These are phyloP conservation scores for Syzygium oleosum DNA, from an alignment of 345 rosid species.

Conservation along the genomic window DNA sequence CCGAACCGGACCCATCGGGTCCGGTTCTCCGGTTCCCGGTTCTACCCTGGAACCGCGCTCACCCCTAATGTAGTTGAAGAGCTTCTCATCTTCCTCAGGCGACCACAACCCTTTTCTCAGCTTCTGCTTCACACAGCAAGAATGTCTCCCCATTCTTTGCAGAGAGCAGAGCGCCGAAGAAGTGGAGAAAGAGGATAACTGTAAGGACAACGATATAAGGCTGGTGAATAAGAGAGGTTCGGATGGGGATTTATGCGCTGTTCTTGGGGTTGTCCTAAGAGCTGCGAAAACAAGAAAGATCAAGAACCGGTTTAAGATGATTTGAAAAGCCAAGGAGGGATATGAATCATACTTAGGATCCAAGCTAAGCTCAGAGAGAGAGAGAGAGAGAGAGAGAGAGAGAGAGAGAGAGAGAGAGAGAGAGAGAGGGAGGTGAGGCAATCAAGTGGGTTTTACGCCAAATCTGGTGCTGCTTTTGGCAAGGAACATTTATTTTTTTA, in stretches of 20 bases:
- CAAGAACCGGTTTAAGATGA: slow-evolving; percentile 2
- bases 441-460: slow-evolving; percentile 57
- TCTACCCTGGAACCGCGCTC: too few relatives aligned
- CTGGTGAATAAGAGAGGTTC: background rate
- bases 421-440: slow-evolving; percentile 25
- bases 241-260: slow-evolving; percentile 2
- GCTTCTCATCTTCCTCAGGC: slow-evolving; percentile 69
- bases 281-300: background rate
- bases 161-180: background rate
- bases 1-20: too few relatives aligned
- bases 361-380: slow-evolving; percentile 21
- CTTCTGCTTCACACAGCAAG: slow-evolving; percentile 49
- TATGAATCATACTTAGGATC: slow-evolving; percentile 42
- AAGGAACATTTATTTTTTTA: slow-evolving; percentile 17
- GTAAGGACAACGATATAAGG: background rate
- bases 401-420: slow-evolving; percentile 13
- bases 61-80: slow-evolving; percentile 51
- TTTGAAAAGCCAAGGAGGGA: slow-evolving; percentile 1
- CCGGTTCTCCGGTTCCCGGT: too few relatives aligned
- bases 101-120: slow-evolving; percentile 67
- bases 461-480: slow-evolving; percentile 43
- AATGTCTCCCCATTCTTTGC: slow-evolving; percentile 44
- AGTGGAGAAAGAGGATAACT: background rate
- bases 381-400: slow-evolving; percentile 27
- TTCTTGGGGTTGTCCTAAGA: background rate